Evolutionary conservation across 495 filamentous ascomycete genomes (phyloP), one percentile per base, ranked within the genome.

Genomic region (Penicillium chermesinum): DNA sequence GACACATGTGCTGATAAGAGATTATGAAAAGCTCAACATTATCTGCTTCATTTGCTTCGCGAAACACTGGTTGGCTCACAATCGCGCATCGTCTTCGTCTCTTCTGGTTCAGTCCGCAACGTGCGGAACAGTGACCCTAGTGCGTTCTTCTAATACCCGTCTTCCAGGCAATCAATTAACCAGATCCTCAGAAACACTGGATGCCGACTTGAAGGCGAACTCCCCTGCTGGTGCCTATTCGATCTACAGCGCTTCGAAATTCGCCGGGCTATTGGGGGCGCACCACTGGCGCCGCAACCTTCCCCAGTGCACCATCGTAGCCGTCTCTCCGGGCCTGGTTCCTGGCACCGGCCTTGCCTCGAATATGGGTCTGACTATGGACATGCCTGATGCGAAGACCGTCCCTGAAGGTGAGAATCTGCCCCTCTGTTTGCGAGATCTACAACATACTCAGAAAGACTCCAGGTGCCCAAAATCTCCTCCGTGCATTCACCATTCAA

Each of bases 371-470:
- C 27, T 65, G 36, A 25, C 44, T 8, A 65, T 65, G 62, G 43
- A 53, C 38, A 65, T 65, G 62, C 51, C 59, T 8, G 62, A 65
- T 53, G 62, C 62, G 3, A 65, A 65, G 47, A 60, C 52, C n/a
- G 41, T 65, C 20, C 56, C 59, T 0, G 62, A 65, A 32, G 62
- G 62, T 65, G 48, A 48, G 52, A n/a, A 22, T n/a, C n/a, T n/a
- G n/a, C n/a, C n/a, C n/a, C n/a, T n/a, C n/a, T n/a, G n/a, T n/a
- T n/a, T n/a, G n/a, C n/a, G n/a, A n/a, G n/a, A n/a, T n/a, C n/a
- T n/a, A n/a, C n/a, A n/a, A n/a, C n/a, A n/a, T n/a, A n/a, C n/a
- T n/a, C n/a, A n/a, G n/a, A n/a, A n/a, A n/a, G n/a, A n/a, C n/a
- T n/a, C n/a, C 15, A 64, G 61, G 61, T 17, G 62, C 62, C 25